These are phyloP conservation scores for Reticulascus tulasneorum DNA, from an alignment of 2,329 filamentous ascomycete species.

Conservation along the genomic window DNA sequence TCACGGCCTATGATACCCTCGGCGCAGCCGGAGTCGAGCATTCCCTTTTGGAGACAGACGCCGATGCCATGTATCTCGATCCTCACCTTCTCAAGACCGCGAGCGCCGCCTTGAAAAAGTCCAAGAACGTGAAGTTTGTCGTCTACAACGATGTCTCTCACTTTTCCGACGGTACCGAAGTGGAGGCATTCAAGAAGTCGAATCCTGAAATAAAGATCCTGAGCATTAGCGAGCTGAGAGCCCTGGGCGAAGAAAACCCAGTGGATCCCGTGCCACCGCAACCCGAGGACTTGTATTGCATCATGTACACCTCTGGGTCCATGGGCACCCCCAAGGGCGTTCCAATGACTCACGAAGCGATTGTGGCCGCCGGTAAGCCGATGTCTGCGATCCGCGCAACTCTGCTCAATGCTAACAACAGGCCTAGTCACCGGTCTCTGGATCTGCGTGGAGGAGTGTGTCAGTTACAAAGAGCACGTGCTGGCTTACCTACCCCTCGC, in stretches of 20 bases:
- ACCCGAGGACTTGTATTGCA: constrained; percentile 75
- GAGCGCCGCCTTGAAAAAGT: constrained; percentile 50
- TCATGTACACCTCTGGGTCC: constrained; percentile 84
- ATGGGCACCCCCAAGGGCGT: constrained; percentile 89
- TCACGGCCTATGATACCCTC: constrained; percentile 92
- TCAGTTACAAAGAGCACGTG: constrained; percentile 73
- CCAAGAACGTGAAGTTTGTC: constrained; percentile 52
- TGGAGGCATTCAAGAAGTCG: constrained; percentile 53
- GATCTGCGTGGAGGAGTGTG: constrained; percentile 70
- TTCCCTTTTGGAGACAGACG: constrained; percentile 76
- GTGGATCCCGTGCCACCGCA: constrained; percentile 68
- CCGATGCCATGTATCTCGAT: constrained; percentile 82
- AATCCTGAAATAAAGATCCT: constrained; percentile 51
- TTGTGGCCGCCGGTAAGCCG: constrained; percentile 66
- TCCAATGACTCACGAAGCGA: constrained; percentile 72
- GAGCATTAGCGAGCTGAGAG: constrained; percentile 51
- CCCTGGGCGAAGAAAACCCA: constrained; percentile 62
- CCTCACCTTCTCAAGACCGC: constrained; percentile 68
- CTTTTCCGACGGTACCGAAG: constrained; percentile 45
- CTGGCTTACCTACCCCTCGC: constrained; percentile 91
- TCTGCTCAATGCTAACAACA: neutral
- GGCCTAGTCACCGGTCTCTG: constrained; percentile 69
- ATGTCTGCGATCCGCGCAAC: no score
- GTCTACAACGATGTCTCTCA: constrained; percentile 60
- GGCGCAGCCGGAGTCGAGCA: constrained; percentile 81